Percentiles rank a stretch among this genome's conserved stretches.
Conservation (phyloP, 2,329 filamentous ascomycete genomes). For the Talaromyces funiculosus region DNA sequence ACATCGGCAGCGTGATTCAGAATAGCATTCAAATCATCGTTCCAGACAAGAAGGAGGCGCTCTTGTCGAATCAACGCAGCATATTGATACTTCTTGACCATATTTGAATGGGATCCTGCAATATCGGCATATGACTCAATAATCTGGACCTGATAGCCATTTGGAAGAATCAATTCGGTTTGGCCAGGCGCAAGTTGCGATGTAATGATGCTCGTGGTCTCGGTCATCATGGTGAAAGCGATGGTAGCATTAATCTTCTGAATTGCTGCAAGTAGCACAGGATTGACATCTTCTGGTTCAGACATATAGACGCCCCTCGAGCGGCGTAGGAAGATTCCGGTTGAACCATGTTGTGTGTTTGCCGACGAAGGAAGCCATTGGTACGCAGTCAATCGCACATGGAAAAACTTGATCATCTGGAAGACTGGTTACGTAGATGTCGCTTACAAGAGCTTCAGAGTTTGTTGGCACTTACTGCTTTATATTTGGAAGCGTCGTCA, state of each 20-base stretch:
- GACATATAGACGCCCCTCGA: constrained; percentile 40
- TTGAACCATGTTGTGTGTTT: constrained; percentile 14
- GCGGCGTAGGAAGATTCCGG: constrained; percentile 36
- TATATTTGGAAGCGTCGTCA: constrained; percentile 23
- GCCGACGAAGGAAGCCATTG: constrained; percentile 20
- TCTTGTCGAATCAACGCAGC: constrained; percentile 41
- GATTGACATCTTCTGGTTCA: constrained; percentile 36
- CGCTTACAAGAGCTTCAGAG: background rate
- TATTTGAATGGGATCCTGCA: constrained; percentile 32
- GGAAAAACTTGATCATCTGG: constrained; percentile 26
- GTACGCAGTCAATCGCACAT: constrained; percentile 24
- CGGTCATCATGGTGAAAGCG: constrained; percentile 47
- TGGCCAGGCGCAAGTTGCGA: constrained; percentile 37
- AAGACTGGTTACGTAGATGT: constrained; percentile 1
- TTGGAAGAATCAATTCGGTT: constrained; percentile 38
- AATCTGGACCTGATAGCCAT: constrained; percentile 43
- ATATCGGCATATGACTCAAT: constrained; percentile 41
- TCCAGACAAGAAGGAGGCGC: constrained; percentile 41
- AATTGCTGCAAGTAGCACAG: constrained; percentile 38
- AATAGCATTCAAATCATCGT: constrained; percentile 38
- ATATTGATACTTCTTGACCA: constrained; percentile 41
- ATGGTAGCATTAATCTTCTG: constrained; percentile 43
- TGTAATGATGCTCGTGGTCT: constrained; percentile 44
- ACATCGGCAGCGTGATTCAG: constrained; percentile 31
- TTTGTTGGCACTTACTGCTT: constrained; percentile 19